Percentiles rank a stretch among this genome's conserved stretches.
Evolutionary conservation across 1,284 basidiomycete genomes (phyloP).

Genomic region (Farysia itapuensis): DNA sequence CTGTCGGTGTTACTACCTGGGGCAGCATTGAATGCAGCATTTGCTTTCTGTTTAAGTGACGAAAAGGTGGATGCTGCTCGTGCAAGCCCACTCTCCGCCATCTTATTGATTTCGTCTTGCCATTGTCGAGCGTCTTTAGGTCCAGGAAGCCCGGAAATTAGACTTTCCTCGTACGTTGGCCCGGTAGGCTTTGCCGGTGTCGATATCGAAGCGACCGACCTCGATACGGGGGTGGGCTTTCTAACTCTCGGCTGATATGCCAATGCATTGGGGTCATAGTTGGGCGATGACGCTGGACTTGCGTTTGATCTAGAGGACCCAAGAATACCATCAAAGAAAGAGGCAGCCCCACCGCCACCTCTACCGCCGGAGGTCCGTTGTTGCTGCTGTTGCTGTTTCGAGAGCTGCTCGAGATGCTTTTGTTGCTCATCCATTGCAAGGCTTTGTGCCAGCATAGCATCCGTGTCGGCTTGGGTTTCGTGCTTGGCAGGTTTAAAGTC

Average conservation of each 20-base stretch:
- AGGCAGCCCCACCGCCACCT: slow-evolving; percentile 26
- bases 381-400: slow-evolving; percentile 22
- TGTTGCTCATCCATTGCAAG: slow-evolving; percentile 42
- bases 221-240: background rate
- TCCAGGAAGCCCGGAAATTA: slow-evolving; percentile 40
- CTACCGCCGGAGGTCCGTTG: slow-evolving; percentile 6
- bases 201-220: slow-evolving; percentile 6
- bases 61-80: slow-evolving; percentile 47
- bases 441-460: slow-evolving; percentile 38
- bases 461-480: slow-evolving; percentile 33
- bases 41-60: slow-evolving; percentile 36
- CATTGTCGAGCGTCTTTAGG: slow-evolving; percentile 48
- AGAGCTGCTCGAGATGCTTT: slow-evolving; percentile 13
- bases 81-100: slow-evolving; percentile 44
- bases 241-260: slow-evolving; percentile 45
- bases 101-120: slow-evolving; percentile 49
- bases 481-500: slow-evolving; percentile 28
- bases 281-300: slow-evolving; percentile 5
- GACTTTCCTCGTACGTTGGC: slow-evolving; percentile 18
- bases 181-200: slow-evolving; percentile 3
- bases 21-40: slow-evolving; percentile 26
- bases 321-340: slow-evolving; percentile 29
- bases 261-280: slow-evolving; percentile 43
- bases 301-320: slow-evolving; percentile 6
- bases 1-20: background rate